phyloP scores from a whole-genome alignment of 2,329 filamentous ascomycete genomes.

The Diplodia sapinea region DNA sequence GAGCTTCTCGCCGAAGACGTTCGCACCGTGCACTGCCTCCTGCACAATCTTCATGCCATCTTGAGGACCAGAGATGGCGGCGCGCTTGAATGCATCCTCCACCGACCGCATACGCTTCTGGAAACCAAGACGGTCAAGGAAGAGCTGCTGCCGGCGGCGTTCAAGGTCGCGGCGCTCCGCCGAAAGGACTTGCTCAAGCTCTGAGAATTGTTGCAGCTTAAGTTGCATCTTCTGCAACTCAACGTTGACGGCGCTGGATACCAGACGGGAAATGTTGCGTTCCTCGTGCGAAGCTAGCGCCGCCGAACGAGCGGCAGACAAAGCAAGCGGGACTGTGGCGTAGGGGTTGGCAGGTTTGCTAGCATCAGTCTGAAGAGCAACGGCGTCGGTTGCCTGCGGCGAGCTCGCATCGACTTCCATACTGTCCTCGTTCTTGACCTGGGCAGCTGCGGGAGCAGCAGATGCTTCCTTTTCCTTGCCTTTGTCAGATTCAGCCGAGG shows the following conservation, averaged over 20 bases:
- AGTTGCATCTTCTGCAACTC: conserved; percentile 95
- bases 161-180: conserved; percentile 93
- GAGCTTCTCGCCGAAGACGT: conserved; percentile 31
- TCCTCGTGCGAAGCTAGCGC: conserved; percentile 95
- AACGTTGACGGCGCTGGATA: conserved; percentile 89
- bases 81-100: conserved; percentile 72
- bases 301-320: conserved; percentile 82
- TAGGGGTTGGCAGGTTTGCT: conserved; percentile 49
- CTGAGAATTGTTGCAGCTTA: conserved; percentile 94
- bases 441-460: conserved; percentile 56
- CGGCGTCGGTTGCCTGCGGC: conserved; percentile 52
- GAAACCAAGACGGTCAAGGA: conserved; percentile 89
- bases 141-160: conserved; percentile 87
- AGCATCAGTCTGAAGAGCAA: neutral
- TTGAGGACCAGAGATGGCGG: conserved; percentile 47
- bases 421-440: conserved; percentile 61
- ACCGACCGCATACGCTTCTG: conserved; percentile 84
- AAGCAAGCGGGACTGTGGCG: conserved; percentile 81
- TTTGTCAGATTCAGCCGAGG: conserved; percentile 48
- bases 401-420: conserved; percentile 64
- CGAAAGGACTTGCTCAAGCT: conserved; percentile 91
- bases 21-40: conserved; percentile 30
- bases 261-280: conserved; percentile 91
- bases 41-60: conserved; percentile 51
- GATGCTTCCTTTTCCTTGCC: conserved; percentile 61